Base-by-base conservation (phyloP, 2,329 filamentous ascomycete species). In the Aspergillus nomiae region DNA sequence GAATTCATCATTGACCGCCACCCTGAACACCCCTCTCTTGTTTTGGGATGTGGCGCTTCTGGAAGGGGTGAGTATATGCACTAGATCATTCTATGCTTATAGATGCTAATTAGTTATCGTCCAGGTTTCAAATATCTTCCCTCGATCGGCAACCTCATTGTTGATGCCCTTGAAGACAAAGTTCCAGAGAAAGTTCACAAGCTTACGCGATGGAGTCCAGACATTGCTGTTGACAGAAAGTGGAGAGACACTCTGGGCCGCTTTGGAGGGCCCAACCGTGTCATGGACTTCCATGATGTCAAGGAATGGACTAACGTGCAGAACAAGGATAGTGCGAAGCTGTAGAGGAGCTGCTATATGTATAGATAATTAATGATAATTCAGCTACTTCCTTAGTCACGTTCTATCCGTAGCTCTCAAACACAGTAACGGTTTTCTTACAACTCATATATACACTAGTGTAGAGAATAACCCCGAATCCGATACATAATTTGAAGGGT, bases 61-160 rank as follows among this genome's bases (percentile, higher is more conserved):
- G 84, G 83, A 4, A 59, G 68, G 66, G 67, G 66, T 68, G 62
- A 53, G 58, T 36, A 9, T 11, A 41, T 58, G 16, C 2, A 41
- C 8, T 55, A 12, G 55, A 36, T 30, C n/a, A 56, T 4, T 26
- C 9, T 14, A 14, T 11, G 24, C 24, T 30, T n/a, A 24, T 24
- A 56, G 30, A 24, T 30, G 38, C 51, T 48, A 36, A 59, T 28
- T 43, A 34, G 30, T 26, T 14, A 4, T 32, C 36, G 53, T 32
- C 78, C 84, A 67, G 83, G 81, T 1, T 86, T 84, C 68, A 84
- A 82, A 75, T 80, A 82, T 36, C 81, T 83, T 64, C 83, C 83
- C 1, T 78, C 80, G 4, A 78, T 86, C 36, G 84, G 84, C 3
- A 71, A 75, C 26, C 75, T 83, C 6, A 81, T 86, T 46, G 78